Percentiles rank a stretch among this genome's conserved stretches.
Conservation (phyloP, 2,329 filamentous ascomycete genomes). For the Tolypocladium endophyticum region DNA sequence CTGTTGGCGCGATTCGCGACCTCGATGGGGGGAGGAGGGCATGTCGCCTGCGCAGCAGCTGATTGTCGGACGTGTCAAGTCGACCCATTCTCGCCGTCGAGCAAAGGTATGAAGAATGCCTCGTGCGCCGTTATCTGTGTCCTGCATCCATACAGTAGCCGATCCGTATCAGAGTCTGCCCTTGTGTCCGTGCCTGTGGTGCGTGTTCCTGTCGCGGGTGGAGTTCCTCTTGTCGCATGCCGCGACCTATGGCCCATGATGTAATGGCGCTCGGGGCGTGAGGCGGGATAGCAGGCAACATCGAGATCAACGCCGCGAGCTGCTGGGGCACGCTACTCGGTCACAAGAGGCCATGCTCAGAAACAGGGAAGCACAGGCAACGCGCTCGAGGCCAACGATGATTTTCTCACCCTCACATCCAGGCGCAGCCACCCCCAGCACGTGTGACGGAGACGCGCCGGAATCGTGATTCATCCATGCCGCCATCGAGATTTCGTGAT, state of each 20-base stretch:
- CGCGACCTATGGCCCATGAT: neutral
- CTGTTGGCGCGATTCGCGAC: neutral
- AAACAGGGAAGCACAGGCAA: no score
- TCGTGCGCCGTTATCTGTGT: no score
- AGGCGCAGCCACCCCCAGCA: neutral
- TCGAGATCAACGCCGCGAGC: neutral
- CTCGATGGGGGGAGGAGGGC: no score
- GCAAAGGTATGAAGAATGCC: neutral
- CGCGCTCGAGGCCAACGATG: no score
- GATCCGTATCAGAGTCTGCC: neutral
- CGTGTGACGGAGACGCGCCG: neutral
- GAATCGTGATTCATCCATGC: neutral
- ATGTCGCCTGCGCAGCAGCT: no score
- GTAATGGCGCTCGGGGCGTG: neutral
- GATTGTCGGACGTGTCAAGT: neutral
- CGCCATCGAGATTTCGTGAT: neutral
- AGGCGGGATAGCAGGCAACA: neutral
- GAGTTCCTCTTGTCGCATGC: neutral
- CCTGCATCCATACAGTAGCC: no score
- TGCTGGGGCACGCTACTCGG: neutral
- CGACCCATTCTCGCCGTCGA: neutral
- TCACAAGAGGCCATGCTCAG: neutral
- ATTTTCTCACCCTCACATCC: neutral
- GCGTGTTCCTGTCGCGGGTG: neutral
- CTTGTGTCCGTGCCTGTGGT: neutral